Evolutionary conservation across 78 protist species (phyloP), one percentile per base, ranked within the genome.

Genomic region (Chrysochromulina parva): DNA sequence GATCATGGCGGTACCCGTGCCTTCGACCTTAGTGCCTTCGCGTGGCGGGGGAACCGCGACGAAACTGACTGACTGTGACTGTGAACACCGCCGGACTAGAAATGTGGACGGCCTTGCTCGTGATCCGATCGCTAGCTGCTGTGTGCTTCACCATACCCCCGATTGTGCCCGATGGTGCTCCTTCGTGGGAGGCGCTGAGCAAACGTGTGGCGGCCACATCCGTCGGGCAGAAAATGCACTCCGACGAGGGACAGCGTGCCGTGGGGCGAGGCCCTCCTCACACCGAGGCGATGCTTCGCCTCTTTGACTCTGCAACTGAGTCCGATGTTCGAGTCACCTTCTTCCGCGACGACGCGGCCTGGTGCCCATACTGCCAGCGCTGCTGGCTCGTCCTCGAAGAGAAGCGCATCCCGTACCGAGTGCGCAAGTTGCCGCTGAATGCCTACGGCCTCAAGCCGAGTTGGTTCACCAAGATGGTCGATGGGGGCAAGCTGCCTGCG

Each of bases 281-380:
- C 59, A 47, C 62, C 74, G 71, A 24, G 24, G 48, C 88, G n/a
- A 1, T 0, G 11, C 52, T 55, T 9, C 89, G 89, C n/a, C 91
- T 88, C 17, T 88, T 88, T n/a, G 91, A 84, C 85, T 38, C 38
- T 11, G 6, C 26, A 1, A 0, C 53, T 10, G 91, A 88, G 55
- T n/a, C 38, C 28, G 88, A 71, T 5, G 88, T 91, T 55, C 82
- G 93, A 19, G 60, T 91, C 13, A 76, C 82, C 16, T 85, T 91
- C 13, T 91, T 60, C 53, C 91, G 91, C 6, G 91, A 89, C 85
- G 9, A 13, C 19, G 85, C 81, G 2, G 91, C 91, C 6, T 89
- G 91, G 91, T 89, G 85, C 54, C 91, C 91, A 7, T 89, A 89
- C 48, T 89, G 91, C 57, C 91, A 89, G 53, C 71, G 73, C 50